Conservation (phyloP, 495 filamentous ascomycete genomes). For the Eremomyces bilateralis region DNA sequence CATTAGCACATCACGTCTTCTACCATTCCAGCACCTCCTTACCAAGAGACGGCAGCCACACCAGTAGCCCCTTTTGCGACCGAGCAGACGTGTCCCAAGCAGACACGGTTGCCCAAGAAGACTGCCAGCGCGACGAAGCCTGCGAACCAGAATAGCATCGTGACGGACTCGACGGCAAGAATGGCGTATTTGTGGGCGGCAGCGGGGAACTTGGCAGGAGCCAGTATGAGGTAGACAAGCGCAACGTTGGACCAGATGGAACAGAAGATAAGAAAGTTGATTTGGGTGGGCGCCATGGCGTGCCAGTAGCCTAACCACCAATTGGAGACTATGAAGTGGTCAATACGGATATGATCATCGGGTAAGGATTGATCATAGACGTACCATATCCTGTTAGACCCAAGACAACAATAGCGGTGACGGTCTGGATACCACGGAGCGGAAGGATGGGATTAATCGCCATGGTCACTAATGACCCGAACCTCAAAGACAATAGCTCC, state of each 20-base stretch:
- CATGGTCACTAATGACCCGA: too few species aligned
- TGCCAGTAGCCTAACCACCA: slow-evolving; percentile 20
- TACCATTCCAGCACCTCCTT: slow-evolving; percentile 5
- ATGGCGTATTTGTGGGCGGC: slow-evolving; percentile 38
- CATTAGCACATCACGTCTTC: not conserved
- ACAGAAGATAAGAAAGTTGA: slow-evolving; percentile 57
- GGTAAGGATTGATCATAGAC: slow-evolving; percentile 15
- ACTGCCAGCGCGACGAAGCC: slow-evolving; percentile 57
- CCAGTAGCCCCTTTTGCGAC: slow-evolving; percentile 29
- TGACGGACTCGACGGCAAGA: slow-evolving; percentile 42
- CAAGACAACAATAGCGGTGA: slow-evolving; percentile 50
- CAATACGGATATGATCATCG: slow-evolving; percentile 1
- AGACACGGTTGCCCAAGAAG: slow-evolving; percentile 28
- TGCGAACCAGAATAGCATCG: slow-evolving; percentile 77
- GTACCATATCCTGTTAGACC: slow-evolving; percentile 50
- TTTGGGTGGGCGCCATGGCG: slow-evolving; percentile 20
- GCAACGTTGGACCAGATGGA: slow-evolving; percentile 52
- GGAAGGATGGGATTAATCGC: slow-evolving; percentile 31
- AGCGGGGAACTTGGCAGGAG: slow-evolving; percentile 35
- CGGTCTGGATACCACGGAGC: slow-evolving; percentile 37
- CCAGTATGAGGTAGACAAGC: slow-evolving; percentile 39
- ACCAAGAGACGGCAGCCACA: slow-evolving; percentile 38
- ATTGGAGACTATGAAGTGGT: slow-evolving; percentile 11
- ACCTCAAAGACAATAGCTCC: too few species aligned
- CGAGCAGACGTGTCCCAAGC: slow-evolving; percentile 25